A percentile compares a stretch with the other conserved stretches of the same genome.
Conservation (phyloP, 805 yeast species). For the Kodamaea laetipori region DNA sequence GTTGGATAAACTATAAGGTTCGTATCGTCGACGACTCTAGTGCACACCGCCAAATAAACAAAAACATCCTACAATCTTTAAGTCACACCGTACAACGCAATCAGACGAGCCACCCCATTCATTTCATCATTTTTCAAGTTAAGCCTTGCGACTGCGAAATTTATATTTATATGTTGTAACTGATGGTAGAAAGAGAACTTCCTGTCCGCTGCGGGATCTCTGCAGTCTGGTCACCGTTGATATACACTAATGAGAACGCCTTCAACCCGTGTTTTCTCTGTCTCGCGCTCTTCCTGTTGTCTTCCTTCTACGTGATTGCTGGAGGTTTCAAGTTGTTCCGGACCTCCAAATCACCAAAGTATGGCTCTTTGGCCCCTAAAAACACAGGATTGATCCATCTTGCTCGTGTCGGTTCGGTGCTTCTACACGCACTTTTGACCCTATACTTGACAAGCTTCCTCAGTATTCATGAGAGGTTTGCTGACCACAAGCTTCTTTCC, state of each 20-base stretch:
- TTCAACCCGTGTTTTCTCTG: conserved; percentile 38
- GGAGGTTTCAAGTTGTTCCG: conserved; percentile 2
- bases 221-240: conserved; percentile 24
- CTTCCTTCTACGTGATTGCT: conserved; percentile 11
- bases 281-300: conserved; percentile 14
- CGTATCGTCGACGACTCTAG: too few relatives aligned
- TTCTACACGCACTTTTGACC: conserved; percentile 20
- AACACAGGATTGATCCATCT: conserved; percentile 30
- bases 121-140: not conserved
- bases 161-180: not conserved
- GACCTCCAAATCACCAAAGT: conserved; percentile 17
- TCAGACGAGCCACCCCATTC: too few relatives aligned
- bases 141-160: not conserved
- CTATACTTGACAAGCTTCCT: conserved; percentile 18
- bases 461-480: conserved; percentile 26
- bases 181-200: not conserved
- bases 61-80: too few relatives aligned
- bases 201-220: conserved; percentile 18
- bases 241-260: conserved; percentile 30
- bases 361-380: conserved; percentile 20
- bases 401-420: conserved; percentile 22
- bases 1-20: too few relatives aligned
- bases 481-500: conserved; percentile 23
- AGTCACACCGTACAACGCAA: too few relatives aligned
- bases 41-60: too few relatives aligned